Conservation (phyloP, 2,329 filamentous ascomycete species). For the Lachnum nothofagi region DNA sequence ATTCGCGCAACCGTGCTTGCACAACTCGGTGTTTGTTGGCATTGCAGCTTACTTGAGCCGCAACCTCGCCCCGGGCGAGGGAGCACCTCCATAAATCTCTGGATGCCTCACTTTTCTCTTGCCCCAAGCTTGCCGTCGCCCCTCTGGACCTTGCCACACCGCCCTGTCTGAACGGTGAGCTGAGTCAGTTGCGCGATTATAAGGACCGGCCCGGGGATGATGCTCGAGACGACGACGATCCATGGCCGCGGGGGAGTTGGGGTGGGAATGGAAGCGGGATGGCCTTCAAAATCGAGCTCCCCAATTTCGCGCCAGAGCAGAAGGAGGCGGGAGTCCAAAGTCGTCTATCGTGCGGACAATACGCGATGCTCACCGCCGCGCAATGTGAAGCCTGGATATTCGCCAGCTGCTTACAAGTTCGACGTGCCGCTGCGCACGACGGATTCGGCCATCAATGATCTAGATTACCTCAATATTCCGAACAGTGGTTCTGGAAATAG, state of each 20-base stretch:
- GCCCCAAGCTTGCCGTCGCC: not conserved
- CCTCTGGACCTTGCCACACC: too few relatives aligned
- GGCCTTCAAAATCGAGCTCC: constrained; percentile 1
- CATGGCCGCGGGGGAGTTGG: not conserved
- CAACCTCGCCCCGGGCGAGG: too few relatives aligned
- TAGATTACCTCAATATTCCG: constrained; percentile 6
- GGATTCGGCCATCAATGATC: not conserved
- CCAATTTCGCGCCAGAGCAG: constrained; percentile 3
- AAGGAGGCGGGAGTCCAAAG: constrained; percentile 21
- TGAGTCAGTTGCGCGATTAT: not conserved
- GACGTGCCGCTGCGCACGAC: not conserved
- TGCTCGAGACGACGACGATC: constrained; percentile 1
- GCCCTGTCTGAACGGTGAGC: not conserved
- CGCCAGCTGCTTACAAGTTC: not conserved
- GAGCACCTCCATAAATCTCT: not conserved
- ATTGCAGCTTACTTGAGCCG: too few relatives aligned
- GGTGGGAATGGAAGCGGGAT: not conserved
- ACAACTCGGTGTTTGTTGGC: not conserved
- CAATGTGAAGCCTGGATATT: not conserved
- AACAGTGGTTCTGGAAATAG: constrained; percentile 6
- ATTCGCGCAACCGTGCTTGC: too few relatives aligned
- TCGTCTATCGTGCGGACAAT: constrained; percentile 11
- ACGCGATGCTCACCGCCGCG: constrained; percentile 5
- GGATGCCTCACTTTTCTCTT: not conserved
- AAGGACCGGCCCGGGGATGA: not conserved